Conservation (phyloP, 2,329 filamentous ascomycete genomes). For the Fusarium annulatum region DNA sequence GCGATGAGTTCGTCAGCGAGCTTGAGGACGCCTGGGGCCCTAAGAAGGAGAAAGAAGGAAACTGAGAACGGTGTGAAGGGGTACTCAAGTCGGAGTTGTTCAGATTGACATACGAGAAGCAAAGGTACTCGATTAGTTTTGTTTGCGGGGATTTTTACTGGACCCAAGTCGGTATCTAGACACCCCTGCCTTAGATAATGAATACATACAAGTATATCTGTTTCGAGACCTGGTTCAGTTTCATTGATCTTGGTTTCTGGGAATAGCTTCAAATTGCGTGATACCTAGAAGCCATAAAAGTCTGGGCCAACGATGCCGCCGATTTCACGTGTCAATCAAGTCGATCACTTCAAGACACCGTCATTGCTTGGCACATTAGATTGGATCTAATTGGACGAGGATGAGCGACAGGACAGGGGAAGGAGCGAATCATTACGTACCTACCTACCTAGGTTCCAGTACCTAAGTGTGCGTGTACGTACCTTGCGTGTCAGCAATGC, state of each 20-base stretch:
- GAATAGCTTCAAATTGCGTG: slow-evolving; percentile 25
- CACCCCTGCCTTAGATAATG: neutral
- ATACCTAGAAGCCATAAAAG: neutral
- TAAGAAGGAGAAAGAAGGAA: neutral
- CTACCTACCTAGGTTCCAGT: too few relatives aligned
- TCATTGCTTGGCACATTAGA: slow-evolving; percentile 7
- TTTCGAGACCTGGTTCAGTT: neutral
- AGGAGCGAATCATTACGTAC: slow-evolving; percentile 29
- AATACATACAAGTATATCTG: neutral
- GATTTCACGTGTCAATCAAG: slow-evolving; percentile 20
- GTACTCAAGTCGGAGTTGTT: neutral
- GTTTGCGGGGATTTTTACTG: neutral
- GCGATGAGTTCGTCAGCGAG: slow-evolving; percentile 6
- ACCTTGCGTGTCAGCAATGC: slow-evolving; percentile 40
- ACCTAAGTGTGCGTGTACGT: slow-evolving; percentile 30
- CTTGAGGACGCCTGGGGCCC: neutral
- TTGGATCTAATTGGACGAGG: neutral
- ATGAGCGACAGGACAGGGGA: slow-evolving; percentile 22
- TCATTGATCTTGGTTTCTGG: neutral
- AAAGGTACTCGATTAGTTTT: neutral
- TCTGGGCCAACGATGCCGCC: slow-evolving; percentile 10
- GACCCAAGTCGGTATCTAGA: neutral
- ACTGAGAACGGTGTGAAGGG: neutral
- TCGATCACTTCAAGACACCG: neutral
- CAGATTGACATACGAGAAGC: neutral